These are phyloP conservation scores for Arabidopsis thaliana DNA, from an alignment of 345 rosid species.

Conservation along the genomic window TAIR10.1 NC_003070.9:10332501-10333000, in stretches of 20 bases:
- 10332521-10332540: neutral
- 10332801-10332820: neutral
- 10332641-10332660: neutral
- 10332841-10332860: too few species aligned
- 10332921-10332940: neutral
- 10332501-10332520: neutral
- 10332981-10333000: neutral
- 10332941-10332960: neutral
- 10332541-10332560: neutral
- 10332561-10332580: neutral
- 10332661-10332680: neutral
- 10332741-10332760: neutral
- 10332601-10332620: neutral
- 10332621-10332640: neutral
- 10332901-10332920: neutral
- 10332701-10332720: neutral
- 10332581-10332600: constrained; percentile 1
- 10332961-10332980: neutral
- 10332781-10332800: constrained; percentile 2
- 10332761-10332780: neutral
- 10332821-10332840: neutral
- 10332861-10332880: too few species aligned
- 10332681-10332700: neutral
- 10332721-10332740: neutral
- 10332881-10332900: too few species aligned